Percentiles rank a stretch among this genome's conserved stretches.
These are phyloP conservation scores for Akebia trifoliata DNA, from an alignment of 164 flowering plant species.

Conservation along the genomic window DNA sequence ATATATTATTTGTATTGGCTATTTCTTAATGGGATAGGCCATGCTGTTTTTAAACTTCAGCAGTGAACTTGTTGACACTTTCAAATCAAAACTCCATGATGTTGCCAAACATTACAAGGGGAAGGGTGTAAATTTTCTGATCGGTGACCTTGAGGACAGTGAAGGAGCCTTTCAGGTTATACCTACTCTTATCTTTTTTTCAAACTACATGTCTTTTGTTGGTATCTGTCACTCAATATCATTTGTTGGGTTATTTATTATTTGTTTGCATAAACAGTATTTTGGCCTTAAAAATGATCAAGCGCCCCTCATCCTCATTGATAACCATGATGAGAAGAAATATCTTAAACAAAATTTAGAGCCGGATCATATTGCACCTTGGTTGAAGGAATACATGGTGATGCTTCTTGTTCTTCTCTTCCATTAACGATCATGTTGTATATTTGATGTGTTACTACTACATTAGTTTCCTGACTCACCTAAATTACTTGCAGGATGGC, in stretches of 20 bases:
- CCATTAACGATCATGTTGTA: slow-evolving; percentile 26
- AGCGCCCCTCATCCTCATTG: slow-evolving; percentile 70
- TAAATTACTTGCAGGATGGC: slow-evolving; percentile 62
- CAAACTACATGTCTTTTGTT: not conserved
- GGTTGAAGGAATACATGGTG: slow-evolving; percentile 85
- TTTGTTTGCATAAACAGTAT: slow-evolving; percentile 43
- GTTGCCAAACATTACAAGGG: slow-evolving; percentile 55
- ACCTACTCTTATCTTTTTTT: not conserved
- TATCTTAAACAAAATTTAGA: slow-evolving; percentile 59
- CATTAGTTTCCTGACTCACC: slow-evolving; percentile 2
- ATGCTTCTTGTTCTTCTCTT: slow-evolving; percentile 5
- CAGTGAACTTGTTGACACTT: slow-evolving; percentile 40
- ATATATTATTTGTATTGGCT: not conserved
- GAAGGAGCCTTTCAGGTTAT: slow-evolving; percentile 73
- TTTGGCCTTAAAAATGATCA: slow-evolving; percentile 75
- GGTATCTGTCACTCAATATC: not conserved
- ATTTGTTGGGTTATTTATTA: slow-evolving; percentile 1
- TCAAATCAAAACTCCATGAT: slow-evolving; percentile 52
- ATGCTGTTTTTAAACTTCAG: slow-evolving; percentile 70
- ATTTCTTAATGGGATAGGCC: slow-evolving; percentile 36
- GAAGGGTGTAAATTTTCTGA: slow-evolving; percentile 54
- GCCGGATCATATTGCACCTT: slow-evolving; percentile 63
- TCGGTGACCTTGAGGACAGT: slow-evolving; percentile 78
- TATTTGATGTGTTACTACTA: slow-evolving; percentile 5
- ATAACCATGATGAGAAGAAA: slow-evolving; percentile 51